Percentiles rank a stretch among this genome's conserved stretches.
phyloP scores from a whole-genome alignment of 345 rosid genomes.

The Eucalyptus virginea region DNA sequence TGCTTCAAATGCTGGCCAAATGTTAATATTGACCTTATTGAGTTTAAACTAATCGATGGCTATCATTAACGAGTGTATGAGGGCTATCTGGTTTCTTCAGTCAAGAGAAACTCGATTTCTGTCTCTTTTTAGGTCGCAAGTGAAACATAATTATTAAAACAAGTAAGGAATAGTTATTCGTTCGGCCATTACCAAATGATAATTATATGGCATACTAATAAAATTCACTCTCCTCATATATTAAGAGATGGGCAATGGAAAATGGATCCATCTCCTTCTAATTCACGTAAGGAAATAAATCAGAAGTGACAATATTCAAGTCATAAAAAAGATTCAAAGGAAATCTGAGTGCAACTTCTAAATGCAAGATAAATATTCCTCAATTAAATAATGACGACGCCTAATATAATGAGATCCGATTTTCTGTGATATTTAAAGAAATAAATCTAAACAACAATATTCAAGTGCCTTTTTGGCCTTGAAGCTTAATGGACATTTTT shows the following conservation, averaged over 20 bases:
- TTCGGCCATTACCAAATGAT: neutral
- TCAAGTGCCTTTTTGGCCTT: neutral
- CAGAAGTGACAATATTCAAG: neutral
- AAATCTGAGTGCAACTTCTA: neutral
- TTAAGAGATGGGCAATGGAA: neutral
- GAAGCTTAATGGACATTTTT: neutral
- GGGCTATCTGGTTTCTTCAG: neutral
- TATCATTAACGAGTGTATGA: neutral
- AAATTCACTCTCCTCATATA: neutral
- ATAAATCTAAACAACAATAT: accelerated
- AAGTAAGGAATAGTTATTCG: neutral
- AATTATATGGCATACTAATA: neutral
- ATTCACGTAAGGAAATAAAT: neutral
- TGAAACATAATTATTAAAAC: neutral
- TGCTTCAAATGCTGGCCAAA: neutral
- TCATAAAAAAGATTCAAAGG: neutral
- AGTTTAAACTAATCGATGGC: neutral
- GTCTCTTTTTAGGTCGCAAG: neutral
- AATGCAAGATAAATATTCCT: neutral
- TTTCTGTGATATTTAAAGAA: neutral
- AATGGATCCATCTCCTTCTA: neutral
- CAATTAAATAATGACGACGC: accelerated
- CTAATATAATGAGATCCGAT: neutral
- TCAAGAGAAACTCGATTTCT: neutral
- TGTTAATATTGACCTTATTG: neutral